phyloP scores from a whole-genome alignment of 75 land plant genomes.

The Cunninghamia lanceolata region DNA sequence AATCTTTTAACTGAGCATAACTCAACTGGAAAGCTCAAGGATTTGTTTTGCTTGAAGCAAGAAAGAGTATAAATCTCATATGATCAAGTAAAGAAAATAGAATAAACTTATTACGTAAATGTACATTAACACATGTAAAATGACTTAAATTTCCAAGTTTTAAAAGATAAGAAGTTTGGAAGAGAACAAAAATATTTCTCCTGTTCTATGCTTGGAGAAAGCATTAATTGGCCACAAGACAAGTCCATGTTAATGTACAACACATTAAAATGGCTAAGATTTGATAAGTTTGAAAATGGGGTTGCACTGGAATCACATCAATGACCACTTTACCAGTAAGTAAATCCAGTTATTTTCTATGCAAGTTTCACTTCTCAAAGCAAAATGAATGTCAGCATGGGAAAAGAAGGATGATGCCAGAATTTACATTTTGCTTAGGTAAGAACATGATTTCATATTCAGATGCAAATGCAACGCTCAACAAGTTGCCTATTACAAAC shows the following conservation, averaged over 20 bases:
- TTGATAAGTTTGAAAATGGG: neutral
- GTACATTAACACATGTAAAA: neutral
- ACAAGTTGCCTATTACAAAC: neutral
- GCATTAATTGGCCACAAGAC: neutral
- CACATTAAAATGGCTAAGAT: neutral
- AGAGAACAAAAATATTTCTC: neutral
- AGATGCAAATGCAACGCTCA: neutral
- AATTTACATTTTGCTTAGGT: neutral
- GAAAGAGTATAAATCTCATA: neutral
- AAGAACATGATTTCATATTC: neutral
- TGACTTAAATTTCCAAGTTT: neutral
- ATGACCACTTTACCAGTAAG: neutral
- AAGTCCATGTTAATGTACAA: neutral
- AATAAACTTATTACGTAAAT: neutral
- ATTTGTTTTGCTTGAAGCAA: neutral
- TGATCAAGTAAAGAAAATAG: neutral
- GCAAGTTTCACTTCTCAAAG: neutral
- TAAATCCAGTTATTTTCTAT: neutral
- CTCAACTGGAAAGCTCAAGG: neutral
- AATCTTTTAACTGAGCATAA: neutral
- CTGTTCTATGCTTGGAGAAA: neutral
- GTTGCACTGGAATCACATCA: neutral
- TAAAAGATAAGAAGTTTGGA: neutral
- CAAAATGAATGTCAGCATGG: neutral
- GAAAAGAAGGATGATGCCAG: neutral